Conservation (phyloP, 1,284 basidiomycete genomes). For the Naganishia sp. region DNA sequence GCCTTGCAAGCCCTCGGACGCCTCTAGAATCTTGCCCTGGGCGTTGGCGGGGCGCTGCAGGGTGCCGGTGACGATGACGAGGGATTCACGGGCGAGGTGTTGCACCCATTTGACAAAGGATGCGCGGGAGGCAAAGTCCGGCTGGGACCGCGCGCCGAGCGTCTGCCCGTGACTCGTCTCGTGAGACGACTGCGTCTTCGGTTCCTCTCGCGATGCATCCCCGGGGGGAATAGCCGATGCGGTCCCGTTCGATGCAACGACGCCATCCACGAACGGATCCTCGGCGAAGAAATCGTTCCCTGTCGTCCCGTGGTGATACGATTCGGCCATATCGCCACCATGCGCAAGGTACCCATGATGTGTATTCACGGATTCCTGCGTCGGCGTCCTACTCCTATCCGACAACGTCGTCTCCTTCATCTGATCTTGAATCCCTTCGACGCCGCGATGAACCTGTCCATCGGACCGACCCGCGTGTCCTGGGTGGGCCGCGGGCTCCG, state of each 20-base stretch:
- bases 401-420: not conserved
- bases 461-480: not conserved
- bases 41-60: slow-evolving; percentile 55
- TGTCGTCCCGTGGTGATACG: slow-evolving; percentile 5
- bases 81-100: slow-evolving; percentile 55
- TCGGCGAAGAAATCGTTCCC: slow-evolving; percentile 15
- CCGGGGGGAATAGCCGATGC: not conserved
- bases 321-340: not conserved
- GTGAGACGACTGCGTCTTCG: not conserved
- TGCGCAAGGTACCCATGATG: not conserved
- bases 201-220: not conserved
- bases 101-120: slow-evolving; percentile 58
- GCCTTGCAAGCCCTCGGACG: slow-evolving; percentile 51
- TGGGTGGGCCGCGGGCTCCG: not conserved
- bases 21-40: slow-evolving; percentile 49
- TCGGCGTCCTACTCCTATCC: not conserved
- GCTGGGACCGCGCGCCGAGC: not conserved
- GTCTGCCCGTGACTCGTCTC: not conserved
- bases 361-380: not conserved
- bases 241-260: not conserved
- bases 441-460: not conserved
- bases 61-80: slow-evolving; percentile 57
- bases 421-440: not conserved
- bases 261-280: not conserved
- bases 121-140: not conserved